Evolutionary conservation across 768 basidiomycete species (phyloP).

Genomic region (Termitomyces sp.): DNA sequence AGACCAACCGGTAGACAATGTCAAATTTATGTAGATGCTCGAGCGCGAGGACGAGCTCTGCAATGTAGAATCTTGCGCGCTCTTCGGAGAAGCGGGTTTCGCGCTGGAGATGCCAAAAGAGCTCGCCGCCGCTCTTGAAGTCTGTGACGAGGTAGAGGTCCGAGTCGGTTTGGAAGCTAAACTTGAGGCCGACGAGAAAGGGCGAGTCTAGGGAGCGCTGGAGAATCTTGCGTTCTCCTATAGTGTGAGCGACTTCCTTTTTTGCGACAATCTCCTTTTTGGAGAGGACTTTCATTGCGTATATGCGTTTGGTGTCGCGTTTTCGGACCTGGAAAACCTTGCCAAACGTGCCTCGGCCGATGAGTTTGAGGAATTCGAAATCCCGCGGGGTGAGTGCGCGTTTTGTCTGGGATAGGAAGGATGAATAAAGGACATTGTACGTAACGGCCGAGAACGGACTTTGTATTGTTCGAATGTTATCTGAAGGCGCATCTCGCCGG

Average conservation of each 20-base stretch:
- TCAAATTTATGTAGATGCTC: conserved; percentile 98
- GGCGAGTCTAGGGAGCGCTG: conserved; percentile 91
- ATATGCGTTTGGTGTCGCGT: conserved; percentile 96
- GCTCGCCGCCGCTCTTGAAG: conserved; percentile 97
- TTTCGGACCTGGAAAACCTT: conserved; percentile 99
- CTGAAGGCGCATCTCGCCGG: conserved; percentile 92
- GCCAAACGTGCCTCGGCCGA: conserved; percentile 97
- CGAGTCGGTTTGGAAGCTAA: conserved; percentile 93
- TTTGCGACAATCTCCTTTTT: conserved; percentile 99
- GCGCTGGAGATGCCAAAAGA: conserved; percentile 97
- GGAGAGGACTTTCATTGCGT: conserved; percentile 98
- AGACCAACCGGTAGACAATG: conserved; percentile 81
- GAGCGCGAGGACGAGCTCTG: conserved; percentile 90
- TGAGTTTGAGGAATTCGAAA: conserved; percentile 98
- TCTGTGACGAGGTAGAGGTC: conserved; percentile 97
- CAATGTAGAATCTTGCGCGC: conserved; percentile 92
- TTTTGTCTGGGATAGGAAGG: conserved; percentile 52
- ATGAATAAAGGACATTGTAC: conserved; percentile 9
- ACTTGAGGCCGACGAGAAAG: conserved; percentile 97
- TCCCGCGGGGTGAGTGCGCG: conserved; percentile 88
- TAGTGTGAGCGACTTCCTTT: conserved; percentile 99
- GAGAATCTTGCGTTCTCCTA: conserved; percentile 98
- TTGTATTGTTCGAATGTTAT: conserved; percentile 90
- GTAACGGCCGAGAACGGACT: conserved; percentile 41
- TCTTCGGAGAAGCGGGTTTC: conserved; percentile 94